These are phyloP conservation scores for Tremellales sp. DNA, from an alignment of 1,284 basidiomycete species.

Conservation along the genomic window DNA sequence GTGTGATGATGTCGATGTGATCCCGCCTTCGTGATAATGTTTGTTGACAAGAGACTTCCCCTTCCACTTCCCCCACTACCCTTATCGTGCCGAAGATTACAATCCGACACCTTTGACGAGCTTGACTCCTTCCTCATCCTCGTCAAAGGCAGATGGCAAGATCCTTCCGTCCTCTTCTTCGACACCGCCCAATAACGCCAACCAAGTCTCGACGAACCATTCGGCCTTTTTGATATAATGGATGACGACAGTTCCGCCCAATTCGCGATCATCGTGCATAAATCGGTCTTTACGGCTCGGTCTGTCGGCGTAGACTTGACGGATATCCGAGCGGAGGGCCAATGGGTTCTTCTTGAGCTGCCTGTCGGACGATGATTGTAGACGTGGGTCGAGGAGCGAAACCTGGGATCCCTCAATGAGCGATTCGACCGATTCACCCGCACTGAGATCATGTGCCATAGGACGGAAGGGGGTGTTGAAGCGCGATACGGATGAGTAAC, in stretches of 20 bases:
- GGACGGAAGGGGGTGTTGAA: conserved; percentile 77
- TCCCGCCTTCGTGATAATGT: no score
- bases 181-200: conserved; percentile 67
- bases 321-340: conserved; percentile 52
- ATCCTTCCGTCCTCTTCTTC: not conserved
- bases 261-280: conserved; percentile 51
- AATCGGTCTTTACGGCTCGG: conserved; percentile 57
- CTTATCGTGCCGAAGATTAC: not conserved
- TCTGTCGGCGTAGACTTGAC: conserved; percentile 27
- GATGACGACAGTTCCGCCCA: conserved; percentile 90
- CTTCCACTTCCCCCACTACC: no score
- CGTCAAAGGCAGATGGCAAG: no score
- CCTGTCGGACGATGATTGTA: conserved; percentile 1
- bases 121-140: not conserved
- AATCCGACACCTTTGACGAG: not conserved
- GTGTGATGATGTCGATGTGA: no score
- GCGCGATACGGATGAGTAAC: conserved; percentile 78
- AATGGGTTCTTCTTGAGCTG: not conserved
- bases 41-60: not conserved
- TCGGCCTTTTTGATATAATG: conserved; percentile 96
- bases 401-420: conserved; percentile 73
- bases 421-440: conserved; percentile 75
- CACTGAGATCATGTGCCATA: conserved; percentile 63
- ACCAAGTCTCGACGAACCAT: conserved; percentile 92
- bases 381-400: conserved; percentile 8